Base-by-base conservation (phyloP, 129 eudicot species). In the Flaveria robusta region DNA sequence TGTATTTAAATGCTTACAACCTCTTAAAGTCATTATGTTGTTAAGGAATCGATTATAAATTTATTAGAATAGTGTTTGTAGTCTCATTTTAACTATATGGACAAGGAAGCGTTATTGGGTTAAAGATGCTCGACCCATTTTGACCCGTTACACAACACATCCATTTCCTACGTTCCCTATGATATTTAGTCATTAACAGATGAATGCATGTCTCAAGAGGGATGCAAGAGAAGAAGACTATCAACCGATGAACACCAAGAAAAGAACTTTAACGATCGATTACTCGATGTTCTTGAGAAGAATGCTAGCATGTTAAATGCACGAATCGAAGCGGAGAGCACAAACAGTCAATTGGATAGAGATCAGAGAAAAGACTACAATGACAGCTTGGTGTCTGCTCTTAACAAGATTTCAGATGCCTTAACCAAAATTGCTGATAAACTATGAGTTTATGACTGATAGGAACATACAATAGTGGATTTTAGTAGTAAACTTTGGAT, bases 341-440 rank as follows among this genome's bases (percentile, higher is more conserved):
- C 67, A 47, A 88, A 80, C 9, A n/a, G 45, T 68, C 83, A 74
- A 67, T 51, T 88, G 82, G 90, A 87, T 14, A 85, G 90, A 62
- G 87, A 91, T 39, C 88, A 87, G 73, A 81, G 77, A 75, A 89
- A 84, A 86, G 92, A 84, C 69, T 82, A 84, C 45, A 88, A 85
- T 55, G 83, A 85, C 41, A 81, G 59, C 67, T 82, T 92, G 79
- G 78, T 85, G 19, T 82, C 85, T 64, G 85, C 89, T 72, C 92
- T 92, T 27, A 72, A 81, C 71, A 92, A 77, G 89, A 79, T 92
- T 55, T 83, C 86, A 15, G 91, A 85, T 7, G 89, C 88, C 69
- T 77, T 91, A 31, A 75, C 78, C 39, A 92, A 78, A 84, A 81
- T 88, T 55, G 96, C 89, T 50, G 90, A 91, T 66, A 91, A 91